Evolutionary conservation across 768 basidiomycete species (phyloP), one percentile per base, ranked within the genome.

Genomic region (Pleurotus tuber-regium): DNA sequence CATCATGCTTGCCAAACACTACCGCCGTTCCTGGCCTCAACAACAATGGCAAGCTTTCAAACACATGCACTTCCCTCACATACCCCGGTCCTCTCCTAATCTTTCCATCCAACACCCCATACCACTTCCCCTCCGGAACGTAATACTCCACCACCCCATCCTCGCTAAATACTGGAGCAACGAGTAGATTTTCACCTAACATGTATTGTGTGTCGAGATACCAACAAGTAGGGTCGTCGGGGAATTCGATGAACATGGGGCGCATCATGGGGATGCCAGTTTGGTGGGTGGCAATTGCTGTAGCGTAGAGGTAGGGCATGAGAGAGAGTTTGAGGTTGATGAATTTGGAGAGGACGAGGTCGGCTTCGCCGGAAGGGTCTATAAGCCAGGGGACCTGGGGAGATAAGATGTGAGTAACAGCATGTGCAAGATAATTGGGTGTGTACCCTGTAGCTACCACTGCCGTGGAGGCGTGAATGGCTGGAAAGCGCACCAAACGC

Each of bases 381-480:
- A 73, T 72, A 53, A 75, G 61, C 75, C 75, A 78, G 16, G 77
- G 76, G 30, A 68, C 66, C 66, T 68, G n/a, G n/a, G n/a, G n/a
- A n/a, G n/a, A n/a, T n/a, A n/a, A n/a, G n/a, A n/a, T n/a, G n/a
- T n/a, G n/a, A n/a, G n/a, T n/a, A n/a, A n/a, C n/a, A n/a, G n/a
- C n/a, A 25, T 21, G 24, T 3, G 14, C 28, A 12, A 18, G 3
- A 10, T 21, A n/a, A n/a, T n/a, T n/a, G n/a, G n/a, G 10, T 16
- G 25, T n/a, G 18, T 43, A 77, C 76, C 41, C 77, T 69, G 62
- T 76, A 78, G 35, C 75, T 76, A 38, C 67, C 64, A 31, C 69
- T 73, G 12, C 77, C 77, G 53, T 78, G 77, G 16, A 78, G 61
- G 6, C 76, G 66, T 25, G 73, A 71, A 53, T 77, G 76, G 31